These are phyloP conservation scores for Geotrichum candidum DNA, from an alignment of 1,139 yeast species.

Conservation along the genomic window DNA sequence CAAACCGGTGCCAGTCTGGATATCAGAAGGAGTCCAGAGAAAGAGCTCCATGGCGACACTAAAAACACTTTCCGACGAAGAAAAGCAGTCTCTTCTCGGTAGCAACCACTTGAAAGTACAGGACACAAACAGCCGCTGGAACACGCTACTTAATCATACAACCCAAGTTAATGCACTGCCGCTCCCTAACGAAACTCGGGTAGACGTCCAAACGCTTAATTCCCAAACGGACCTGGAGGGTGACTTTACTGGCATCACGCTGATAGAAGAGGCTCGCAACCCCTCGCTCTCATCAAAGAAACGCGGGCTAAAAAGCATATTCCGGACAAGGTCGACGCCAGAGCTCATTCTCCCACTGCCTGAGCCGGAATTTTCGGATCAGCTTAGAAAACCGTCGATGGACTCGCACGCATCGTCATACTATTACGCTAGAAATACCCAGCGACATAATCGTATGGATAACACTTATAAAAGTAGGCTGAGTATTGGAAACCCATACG, in stretches of 20 bases:
- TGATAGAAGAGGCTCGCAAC: constrained; percentile 1
- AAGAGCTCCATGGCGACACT: background rate
- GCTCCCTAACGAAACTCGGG: background rate
- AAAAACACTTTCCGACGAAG: background rate
- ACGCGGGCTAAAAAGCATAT: background rate
- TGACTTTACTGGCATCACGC: constrained; percentile 6
- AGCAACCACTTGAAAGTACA: background rate
- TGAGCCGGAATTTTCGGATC: background rate
- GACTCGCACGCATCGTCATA: constrained; percentile 11
- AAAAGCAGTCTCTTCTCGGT: background rate
- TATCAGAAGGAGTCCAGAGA: constrained; percentile 4
- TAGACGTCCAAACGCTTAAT: constrained; percentile 9
- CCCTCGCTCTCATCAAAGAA: constrained; percentile 2
- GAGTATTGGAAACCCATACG: constrained; percentile 65
- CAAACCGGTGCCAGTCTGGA: constrained; percentile 16
- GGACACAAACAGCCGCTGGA: background rate
- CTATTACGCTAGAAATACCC: constrained; percentile 27
- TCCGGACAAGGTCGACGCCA: background rate
- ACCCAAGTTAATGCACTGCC: background rate
- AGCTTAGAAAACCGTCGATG: background rate
- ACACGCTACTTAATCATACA: background rate
- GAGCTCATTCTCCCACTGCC: background rate
- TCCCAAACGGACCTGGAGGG: constrained; percentile 14
- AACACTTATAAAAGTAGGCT: constrained; percentile 51
- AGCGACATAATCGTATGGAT: constrained; percentile 44